Evolutionary conservation across 108 stramenopile genomes (phyloP), one percentile per base, ranked within the genome.

Genomic region (Cyclostephanos tholiformis): DNA sequence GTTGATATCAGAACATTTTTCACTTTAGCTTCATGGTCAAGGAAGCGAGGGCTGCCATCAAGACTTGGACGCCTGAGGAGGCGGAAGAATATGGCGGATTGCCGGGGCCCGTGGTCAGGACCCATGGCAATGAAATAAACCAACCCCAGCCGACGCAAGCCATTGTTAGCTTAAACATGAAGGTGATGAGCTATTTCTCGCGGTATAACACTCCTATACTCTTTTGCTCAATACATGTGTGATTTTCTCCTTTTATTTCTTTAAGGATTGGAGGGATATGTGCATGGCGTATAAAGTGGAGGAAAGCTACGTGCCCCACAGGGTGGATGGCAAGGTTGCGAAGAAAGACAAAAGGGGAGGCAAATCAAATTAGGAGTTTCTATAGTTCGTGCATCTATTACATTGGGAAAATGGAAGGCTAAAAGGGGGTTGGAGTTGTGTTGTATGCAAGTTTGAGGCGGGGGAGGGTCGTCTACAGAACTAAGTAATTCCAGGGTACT

Each of bases 1-100:
- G 0, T 14, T 14, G n/a, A n/a, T n/a, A n/a, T 16, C 44, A 46
- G 75, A 96, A 96, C 71, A 78, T 96, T 20, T 93, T 92, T 67
- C 82, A 90, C 72, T 95, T 89, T 62, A 83, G 84, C 35, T 95
- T 93, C 72, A 53, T 93, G 38, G 69, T 96, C 63, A 94, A 95
- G 72, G 62, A 86, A 25, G 88, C 86, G 13, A 59, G 43, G 23
- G 89, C 88, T 0, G 57, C 48, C 25, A 72, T 88, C 39, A 62
- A 69, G 30, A 63, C 75, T 6, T 52, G 82, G 50, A 44, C 55
- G 19, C 4, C 23, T 11, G 58, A 83, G 55, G 67, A 79, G 44
- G 80, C 74, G 14, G 49, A 63, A 58, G 67, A 64, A 41, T 67
- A 29, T 43, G 84, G 81, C 12, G 44, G 39, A 1, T 50, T 39